Evolutionary conservation across 768 basidiomycete genomes (phyloP).

Genomic region (Tulasnella sp.): DNA sequence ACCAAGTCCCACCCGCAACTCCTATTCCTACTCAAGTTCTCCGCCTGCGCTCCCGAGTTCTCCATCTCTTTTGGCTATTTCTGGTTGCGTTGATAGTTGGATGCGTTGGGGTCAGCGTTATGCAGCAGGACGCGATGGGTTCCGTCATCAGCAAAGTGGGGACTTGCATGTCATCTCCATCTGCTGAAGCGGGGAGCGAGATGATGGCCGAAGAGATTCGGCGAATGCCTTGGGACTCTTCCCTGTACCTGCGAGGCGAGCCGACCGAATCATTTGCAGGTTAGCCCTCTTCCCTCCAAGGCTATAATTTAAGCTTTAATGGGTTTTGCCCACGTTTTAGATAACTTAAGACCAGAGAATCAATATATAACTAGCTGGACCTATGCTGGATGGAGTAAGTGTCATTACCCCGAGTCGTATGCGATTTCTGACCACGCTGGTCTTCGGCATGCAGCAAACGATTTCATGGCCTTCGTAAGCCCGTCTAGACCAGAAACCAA

Average conservation of each 20-base stretch:
- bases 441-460: not conserved
- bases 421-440: not conserved
- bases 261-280: not conserved
- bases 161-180: not conserved
- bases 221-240: not conserved
- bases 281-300: not conserved
- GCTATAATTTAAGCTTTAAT: not conserved
- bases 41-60: not conserved
- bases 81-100: not conserved
- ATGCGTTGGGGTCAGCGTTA: not conserved
- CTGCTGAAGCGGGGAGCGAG: not conserved
- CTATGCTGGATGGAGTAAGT: slow-evolving; percentile 4
- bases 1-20: not conserved
- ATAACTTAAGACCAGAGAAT: not conserved
- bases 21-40: not conserved
- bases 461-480: slow-evolving; percentile 1
- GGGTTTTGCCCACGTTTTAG: not conserved
- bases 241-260: not conserved
- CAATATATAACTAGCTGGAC: not conserved
- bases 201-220: not conserved
- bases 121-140: not conserved
- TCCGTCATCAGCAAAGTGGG: not conserved
- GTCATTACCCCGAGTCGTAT: not conserved
- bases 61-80: not conserved
- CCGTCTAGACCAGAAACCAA: not conserved